Evolutionary conservation across 2,329 filamentous ascomycete species (phyloP), one percentile per base, ranked within the genome.

Genomic region (Sporothrix pseudoabietina): DNA sequence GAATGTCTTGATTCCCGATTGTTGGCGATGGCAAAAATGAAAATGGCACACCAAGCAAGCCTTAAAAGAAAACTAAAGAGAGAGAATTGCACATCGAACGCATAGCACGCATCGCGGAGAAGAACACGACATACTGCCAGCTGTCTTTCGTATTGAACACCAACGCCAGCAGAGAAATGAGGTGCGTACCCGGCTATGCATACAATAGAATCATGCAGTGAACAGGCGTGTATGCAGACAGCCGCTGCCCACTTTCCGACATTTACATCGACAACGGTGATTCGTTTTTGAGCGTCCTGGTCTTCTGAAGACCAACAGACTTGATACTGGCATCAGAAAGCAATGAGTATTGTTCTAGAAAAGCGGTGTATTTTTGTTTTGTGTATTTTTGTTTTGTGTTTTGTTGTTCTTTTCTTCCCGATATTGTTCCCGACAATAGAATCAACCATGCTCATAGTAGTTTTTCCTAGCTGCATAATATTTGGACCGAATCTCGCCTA

Each of bases 61-160:
- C 9, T 1, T 26, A 26, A 26, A 19, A 16, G 19, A 5, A 47
- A 7, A 4, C 9, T 3, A 47, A 26, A 9, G 9, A 26, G 26
- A 55, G 22, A 26, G 1, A 55, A 12, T 55, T 55, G 22, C 22
- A 49, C 44, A 12, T 55, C 22, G 52, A 12, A 55, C 44, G 14
- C 14, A 49, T 49, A 3, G 44, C 44, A 12, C 12, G 44, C 44
- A 49, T 32, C 32, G 19, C 35, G 57, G 32, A 61, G 32, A 26
- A 26, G 39, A 19, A 47, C 61, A 66, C 61, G 9, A 30, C 61
- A 66, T 30, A 19, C 39, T 61, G 57, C 61, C 61, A 66, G 61
- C 39, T 66, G 61, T 66, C 61, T 44, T 66, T 66, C 61, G 61
- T 66, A 47, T 47, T 47, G 39, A 66, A 19, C 4, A n/a, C n/a